These are phyloP conservation scores for Volvox reticuliferus DNA, from an alignment of 139 green algal genomes.

Conservation along the genomic window DNA sequence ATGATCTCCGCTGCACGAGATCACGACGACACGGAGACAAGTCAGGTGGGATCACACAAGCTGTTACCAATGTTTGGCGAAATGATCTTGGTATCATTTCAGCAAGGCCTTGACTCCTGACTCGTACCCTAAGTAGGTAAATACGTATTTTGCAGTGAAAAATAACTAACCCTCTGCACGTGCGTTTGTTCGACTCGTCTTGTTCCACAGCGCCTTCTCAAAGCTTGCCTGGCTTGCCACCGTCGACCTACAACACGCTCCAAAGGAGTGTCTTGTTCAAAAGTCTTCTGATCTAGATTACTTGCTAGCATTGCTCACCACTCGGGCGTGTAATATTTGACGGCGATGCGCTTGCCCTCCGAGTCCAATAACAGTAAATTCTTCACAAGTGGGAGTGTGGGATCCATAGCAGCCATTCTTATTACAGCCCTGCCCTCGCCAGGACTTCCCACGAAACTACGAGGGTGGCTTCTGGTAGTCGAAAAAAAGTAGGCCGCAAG, in stretches of 20 bases:
- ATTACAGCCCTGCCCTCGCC: slow-evolving; percentile 18
- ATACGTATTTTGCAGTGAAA: background rate
- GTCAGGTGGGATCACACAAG: background rate
- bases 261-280: background rate
- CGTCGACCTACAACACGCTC: slow-evolving; percentile 73
- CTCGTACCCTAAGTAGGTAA: background rate
- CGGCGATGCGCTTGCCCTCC: slow-evolving; percentile 97
- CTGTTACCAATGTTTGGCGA: background rate
- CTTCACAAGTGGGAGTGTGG: slow-evolving; percentile 87
- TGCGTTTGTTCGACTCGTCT: slow-evolving; percentile 93
- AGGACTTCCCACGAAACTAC: background rate
- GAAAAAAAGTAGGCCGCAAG: background rate
- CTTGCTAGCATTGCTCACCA: slow-evolving; percentile 72
- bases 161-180: slow-evolving; percentile 86
- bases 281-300: background rate
- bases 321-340: slow-evolving; percentile 96
- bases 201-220: slow-evolving; percentile 95
- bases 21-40: background rate
- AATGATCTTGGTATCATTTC: background rate
- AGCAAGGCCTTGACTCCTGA: background rate
- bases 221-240: slow-evolving; percentile 88
- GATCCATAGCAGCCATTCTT: slow-evolving; percentile 56
- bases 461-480: background rate
- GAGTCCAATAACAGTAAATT: slow-evolving; percentile 95
- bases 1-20: slow-evolving; percentile 92